Evolutionary conservation across 257 asterid genomes (phyloP), one percentile per base, ranked within the genome.

Genomic region (Misopates orontium): DNA sequence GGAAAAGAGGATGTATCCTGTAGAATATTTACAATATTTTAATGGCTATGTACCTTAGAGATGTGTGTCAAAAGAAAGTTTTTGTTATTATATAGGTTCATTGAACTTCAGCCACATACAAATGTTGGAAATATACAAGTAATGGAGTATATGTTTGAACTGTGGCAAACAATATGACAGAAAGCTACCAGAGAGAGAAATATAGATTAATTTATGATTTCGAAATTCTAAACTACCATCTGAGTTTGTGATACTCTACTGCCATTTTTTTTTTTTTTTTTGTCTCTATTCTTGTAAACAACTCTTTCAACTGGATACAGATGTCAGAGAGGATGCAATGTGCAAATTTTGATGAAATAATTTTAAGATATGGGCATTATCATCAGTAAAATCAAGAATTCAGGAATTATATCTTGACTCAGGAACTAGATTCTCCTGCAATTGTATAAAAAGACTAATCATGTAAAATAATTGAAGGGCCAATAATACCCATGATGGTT

Each of bases 71-170:
- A 45, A 14, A 47, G 0, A 1, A 19, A 42, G 12, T 39, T 60
- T 66, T 60, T 60, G 63, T 40, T 22, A 69, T 59, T 19, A 41
- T 49, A 65, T 15, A 66, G 65, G 69, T 68, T 72, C 75, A 77
- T 13, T 69, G 70, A 69, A 69, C 62, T 65, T 36, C 25, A 24
- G 19, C 53, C 50, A 40, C 14, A 62, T 48, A 41, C 47, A 66
- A 40, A 42, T 40, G 60, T 52, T 66, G 51, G 54, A 48, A 62
- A 45, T 64, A 31, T 56, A 25, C 42, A n/a, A 36, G 57, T 20
- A 58, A 48, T 41, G 51, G 17, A 55, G 12, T 63, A 20, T 11
- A 10, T 41, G 56, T 55, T 42, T 41, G 24, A 28, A 61, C 50
- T 49, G 41, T 56, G 51, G 51, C 44, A 41, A 42, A 42, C 44